Evolutionary conservation across 2,329 filamentous ascomycete genomes (phyloP).

Genomic region (Cladophialophora carrionii): DNA sequence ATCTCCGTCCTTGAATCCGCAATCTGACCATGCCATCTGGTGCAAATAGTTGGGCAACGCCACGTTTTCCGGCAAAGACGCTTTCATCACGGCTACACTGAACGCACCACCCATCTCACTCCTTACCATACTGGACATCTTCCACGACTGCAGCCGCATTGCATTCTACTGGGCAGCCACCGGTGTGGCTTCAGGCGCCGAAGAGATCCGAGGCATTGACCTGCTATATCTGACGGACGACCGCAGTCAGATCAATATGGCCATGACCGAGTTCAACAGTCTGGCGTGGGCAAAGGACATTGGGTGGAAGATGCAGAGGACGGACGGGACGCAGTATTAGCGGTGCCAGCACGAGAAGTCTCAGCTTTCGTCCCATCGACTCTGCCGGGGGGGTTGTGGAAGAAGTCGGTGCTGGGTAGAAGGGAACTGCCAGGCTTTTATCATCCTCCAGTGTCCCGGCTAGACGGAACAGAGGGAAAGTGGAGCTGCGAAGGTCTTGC

Average conservation of each 20-base stretch:
- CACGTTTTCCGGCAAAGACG: conserved; percentile 24
- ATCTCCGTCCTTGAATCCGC: neutral
- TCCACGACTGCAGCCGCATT: conserved; percentile 30
- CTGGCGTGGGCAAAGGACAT: conserved; percentile 28
- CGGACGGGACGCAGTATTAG: conserved; percentile 21
- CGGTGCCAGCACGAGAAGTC: neutral
- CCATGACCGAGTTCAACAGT: conserved; percentile 34
- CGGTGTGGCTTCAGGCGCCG: conserved; percentile 14
- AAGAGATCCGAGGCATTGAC: conserved; percentile 29
- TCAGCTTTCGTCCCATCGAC: neutral
- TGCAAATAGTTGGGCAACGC: conserved; percentile 16
- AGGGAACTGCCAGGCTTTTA: neutral
- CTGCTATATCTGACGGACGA: conserved; percentile 21
- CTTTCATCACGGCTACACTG: conserved; percentile 19
- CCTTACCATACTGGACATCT: conserved; percentile 28
- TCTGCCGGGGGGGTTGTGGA: neutral
- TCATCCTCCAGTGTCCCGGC: neutral
- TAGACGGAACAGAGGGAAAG: neutral
- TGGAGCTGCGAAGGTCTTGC: neutral
- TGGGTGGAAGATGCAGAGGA: conserved; percentile 18
- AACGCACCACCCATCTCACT: conserved; percentile 20
- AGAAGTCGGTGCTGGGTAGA: neutral
- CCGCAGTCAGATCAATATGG: conserved; percentile 27
- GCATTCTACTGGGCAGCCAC: conserved; percentile 28
- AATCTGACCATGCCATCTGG: neutral